Base-by-base conservation (phyloP, 2,329 filamentous ascomycete genomes). In the Colletotrichum noveboracense region DNA sequence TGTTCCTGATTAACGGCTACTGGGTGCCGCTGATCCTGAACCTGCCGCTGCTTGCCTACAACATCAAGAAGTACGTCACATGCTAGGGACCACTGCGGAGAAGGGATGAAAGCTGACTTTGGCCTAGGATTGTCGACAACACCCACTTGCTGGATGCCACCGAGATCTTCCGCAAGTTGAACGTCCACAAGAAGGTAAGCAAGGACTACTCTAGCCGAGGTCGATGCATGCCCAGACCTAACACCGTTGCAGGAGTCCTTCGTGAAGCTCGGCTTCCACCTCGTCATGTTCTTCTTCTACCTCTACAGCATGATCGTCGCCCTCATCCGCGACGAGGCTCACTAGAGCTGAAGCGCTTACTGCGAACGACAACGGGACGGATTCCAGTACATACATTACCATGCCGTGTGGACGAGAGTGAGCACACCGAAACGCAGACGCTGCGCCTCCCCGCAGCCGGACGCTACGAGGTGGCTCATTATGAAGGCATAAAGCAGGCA, bases 201-300 rank as follows among this genome's bases (percentile, higher is more conserved):
- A 21, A 12, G 14, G 14, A 5, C 7, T 7, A 6, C 26, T 30
- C 2, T 7, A 14, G 5, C 9, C 32, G 2, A 36, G 2, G 0
- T 16, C 14, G 8, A 32, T 13, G n/a, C 12, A 36, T 43, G 14
- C 1, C 16, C 4, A 32, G 24, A 9, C 56, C 66, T 66, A 18
- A 61, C n/a, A 18, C 18, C 8, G 76, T 78, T 70, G 82, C 73
- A 98, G 96, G 97, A 99, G 92, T 98, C 97, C 1, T 99, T 99
- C 86, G 93, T 97, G 89, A 99, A 99, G 89, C 95, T 99, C 58
- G 97, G 96, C 72, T 99, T 99, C 91, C 97, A 99, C 87, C 90
- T 99, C 76, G 86, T 99, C 88, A 98, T 99, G 96, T 99, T 99
- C 92, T 99, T 99, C 93, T 99, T 98, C 92, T 99, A 99, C 89